These are phyloP conservation scores for Aspergillus sp. DNA, from an alignment of 2,329 filamentous ascomycete genomes.

Conservation along the genomic window DNA sequence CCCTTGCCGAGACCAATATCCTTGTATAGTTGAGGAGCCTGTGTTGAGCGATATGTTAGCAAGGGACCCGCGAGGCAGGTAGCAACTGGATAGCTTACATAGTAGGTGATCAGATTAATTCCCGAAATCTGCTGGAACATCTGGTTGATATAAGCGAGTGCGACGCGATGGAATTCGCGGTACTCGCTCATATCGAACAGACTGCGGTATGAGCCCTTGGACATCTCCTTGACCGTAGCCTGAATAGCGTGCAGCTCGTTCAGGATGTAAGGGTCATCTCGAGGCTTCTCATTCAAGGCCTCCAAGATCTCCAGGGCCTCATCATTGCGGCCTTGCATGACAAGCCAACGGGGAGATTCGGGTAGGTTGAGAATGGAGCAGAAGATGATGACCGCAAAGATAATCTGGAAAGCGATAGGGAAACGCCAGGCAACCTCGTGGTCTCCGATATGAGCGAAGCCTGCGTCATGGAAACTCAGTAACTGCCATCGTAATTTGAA, in stretches of 20 bases:
- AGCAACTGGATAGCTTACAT: slow-evolving; percentile 35
- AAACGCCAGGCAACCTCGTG: slow-evolving; percentile 53
- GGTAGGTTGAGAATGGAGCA: slow-evolving; percentile 51
- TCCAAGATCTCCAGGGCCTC: slow-evolving; percentile 50
- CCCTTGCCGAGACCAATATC: slow-evolving; percentile 20
- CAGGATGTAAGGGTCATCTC: slow-evolving; percentile 49
- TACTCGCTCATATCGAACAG: slow-evolving; percentile 60
- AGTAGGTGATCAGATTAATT: slow-evolving; percentile 48
- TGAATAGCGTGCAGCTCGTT: slow-evolving; percentile 54
- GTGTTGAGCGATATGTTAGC: neutral
- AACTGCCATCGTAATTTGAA: neutral
- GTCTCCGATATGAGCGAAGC: slow-evolving; percentile 51
- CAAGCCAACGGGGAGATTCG: slow-evolving; percentile 60
- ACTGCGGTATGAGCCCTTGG: slow-evolving; percentile 54
- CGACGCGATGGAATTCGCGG: slow-evolving; percentile 56
- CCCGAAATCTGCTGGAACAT: slow-evolving; percentile 53
- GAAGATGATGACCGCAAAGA: slow-evolving; percentile 55
- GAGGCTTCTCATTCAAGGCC: slow-evolving; percentile 39
- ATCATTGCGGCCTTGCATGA: slow-evolving; percentile 55
- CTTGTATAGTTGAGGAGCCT: slow-evolving; percentile 21
- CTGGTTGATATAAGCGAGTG: slow-evolving; percentile 58
- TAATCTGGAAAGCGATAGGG: slow-evolving; percentile 58
- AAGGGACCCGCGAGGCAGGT: slow-evolving; percentile 23
- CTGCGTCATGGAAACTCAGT: slow-evolving; percentile 11
- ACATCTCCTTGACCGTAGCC: slow-evolving; percentile 51